These are phyloP conservation scores for Salix dunnii DNA, from an alignment of 345 rosid species.

Conservation along the genomic window DNA sequence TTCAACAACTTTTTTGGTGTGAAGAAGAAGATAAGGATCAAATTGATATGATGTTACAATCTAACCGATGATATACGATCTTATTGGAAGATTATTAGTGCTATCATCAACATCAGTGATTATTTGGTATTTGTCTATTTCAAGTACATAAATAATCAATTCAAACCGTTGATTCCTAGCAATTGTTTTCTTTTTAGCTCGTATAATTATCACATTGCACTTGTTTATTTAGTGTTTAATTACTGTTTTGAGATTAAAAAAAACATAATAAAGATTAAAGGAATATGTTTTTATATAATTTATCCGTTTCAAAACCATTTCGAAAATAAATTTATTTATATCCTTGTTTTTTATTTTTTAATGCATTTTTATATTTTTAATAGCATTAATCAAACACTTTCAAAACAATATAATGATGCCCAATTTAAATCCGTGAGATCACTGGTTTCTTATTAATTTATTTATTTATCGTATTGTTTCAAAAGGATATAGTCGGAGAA, in stretches of 20 bases:
- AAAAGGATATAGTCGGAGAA: neutral
- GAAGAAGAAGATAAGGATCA: neutral
- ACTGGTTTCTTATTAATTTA: neutral
- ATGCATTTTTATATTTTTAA: too few species aligned
- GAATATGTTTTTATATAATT: too few species aligned
- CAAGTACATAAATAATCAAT: neutral
- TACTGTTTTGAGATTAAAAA: too few species aligned
- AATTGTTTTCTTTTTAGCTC: neutral
- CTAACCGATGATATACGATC: neutral
- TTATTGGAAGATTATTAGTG: neutral
- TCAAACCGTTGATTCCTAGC: neutral
- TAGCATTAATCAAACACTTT: too few species aligned
- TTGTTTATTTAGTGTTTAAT: neutral
- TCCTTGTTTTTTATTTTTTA: too few species aligned
- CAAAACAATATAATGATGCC: slow-evolving; percentile 5
- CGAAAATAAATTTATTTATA: too few species aligned
- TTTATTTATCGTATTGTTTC: neutral
- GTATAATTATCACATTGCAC: neutral
- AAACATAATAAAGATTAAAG: too few species aligned
- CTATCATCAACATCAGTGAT: neutral
- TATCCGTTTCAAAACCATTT: too few species aligned
- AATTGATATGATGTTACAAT: neutral
- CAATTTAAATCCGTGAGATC: neutral
- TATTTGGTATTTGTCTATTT: too few species aligned
- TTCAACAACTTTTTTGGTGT: neutral